phyloP scores from a whole-genome alignment of 345 rosid species.

The Salix koriyanagi region DNA sequence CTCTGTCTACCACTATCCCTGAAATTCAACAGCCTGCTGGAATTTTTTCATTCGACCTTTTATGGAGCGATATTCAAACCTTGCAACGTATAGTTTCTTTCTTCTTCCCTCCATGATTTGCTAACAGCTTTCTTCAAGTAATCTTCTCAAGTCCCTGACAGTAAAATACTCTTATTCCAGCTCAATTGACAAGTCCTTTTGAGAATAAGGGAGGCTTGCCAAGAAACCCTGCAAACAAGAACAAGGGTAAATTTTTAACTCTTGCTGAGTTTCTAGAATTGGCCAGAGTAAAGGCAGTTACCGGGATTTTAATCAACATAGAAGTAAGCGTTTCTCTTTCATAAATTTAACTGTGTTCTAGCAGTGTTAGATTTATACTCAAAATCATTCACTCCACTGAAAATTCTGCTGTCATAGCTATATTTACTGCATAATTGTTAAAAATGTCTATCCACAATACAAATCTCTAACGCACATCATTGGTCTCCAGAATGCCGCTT shows the following conservation, averaged over 20 bases:
- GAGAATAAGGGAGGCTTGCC: conserved; percentile 13
- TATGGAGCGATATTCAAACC: conserved; percentile 81
- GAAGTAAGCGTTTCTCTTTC: conserved; percentile 36
- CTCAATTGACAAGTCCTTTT: conserved; percentile 63
- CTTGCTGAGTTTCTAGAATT: conserved; percentile 61
- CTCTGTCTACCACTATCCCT: conserved; percentile 47
- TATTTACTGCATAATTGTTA: not conserved
- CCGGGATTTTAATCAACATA: conserved; percentile 71
- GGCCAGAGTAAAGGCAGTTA: conserved; percentile 61
- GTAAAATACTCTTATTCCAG: conserved; percentile 38
- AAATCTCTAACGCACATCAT: not conserved
- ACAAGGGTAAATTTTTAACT: conserved; percentile 59
- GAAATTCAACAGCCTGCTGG: conserved; percentile 61
- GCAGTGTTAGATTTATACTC: not conserved
- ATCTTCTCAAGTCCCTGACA: not conserved
- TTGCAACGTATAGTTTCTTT: conserved; percentile 50
- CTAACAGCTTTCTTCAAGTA: not conserved
- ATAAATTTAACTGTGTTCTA: not conserved
- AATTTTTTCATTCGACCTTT: conserved; percentile 79
- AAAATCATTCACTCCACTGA: not conserved
- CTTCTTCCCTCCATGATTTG: not conserved
- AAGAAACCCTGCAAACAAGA: conserved; percentile 66
- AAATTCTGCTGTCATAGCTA: not conserved
- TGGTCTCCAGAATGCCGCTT: conserved; percentile 69
- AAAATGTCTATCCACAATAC: not conserved